Evolutionary conservation across 2,329 filamentous ascomycete species (phyloP).

Genomic region (Meredithiella fracta): DNA sequence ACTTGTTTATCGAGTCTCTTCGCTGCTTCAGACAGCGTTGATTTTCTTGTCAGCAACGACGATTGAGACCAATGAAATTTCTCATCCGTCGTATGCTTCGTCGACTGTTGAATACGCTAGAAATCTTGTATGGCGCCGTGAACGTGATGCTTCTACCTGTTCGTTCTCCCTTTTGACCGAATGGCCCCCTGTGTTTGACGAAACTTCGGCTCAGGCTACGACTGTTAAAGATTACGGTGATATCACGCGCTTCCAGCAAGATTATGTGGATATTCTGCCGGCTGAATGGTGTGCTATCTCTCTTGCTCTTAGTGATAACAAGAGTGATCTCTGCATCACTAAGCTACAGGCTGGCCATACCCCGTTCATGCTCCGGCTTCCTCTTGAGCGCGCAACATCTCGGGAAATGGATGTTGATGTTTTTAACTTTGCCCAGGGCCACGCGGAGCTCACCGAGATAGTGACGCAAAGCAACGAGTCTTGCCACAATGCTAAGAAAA

Average conservation of each 20-base stretch:
- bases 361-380: conserved; percentile 76
- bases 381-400: conserved; percentile 65
- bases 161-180: conserved; percentile 18
- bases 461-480: conserved; percentile 68
- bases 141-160: conserved; percentile 35
- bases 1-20: conserved; percentile 45
- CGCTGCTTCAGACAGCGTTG: conserved; percentile 46
- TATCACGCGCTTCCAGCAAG: conserved; percentile 51
- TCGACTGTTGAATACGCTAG: conserved; percentile 54
- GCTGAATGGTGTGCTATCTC: conserved; percentile 72
- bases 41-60: conserved; percentile 49
- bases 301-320: conserved; percentile 64
- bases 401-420: conserved; percentile 47
- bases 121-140: conserved; percentile 50
- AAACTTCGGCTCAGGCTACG: conserved; percentile 13
- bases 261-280: conserved; percentile 78
- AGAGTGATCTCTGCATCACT: conserved; percentile 76
- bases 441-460: conserved; percentile 65
- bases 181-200: conserved; percentile 15
- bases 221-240: conserved; percentile 30
- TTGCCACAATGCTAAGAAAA: conserved; percentile 56
- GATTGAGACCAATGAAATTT: conserved; percentile 27
- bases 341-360: conserved; percentile 58
- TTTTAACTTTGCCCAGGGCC: conserved; percentile 71
- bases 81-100: conserved; percentile 41